Evolutionary conservation across 2,329 filamentous ascomycete genomes (phyloP), one percentile per base, ranked within the genome.

Genomic region (Ceratocystis papillata): DNA sequence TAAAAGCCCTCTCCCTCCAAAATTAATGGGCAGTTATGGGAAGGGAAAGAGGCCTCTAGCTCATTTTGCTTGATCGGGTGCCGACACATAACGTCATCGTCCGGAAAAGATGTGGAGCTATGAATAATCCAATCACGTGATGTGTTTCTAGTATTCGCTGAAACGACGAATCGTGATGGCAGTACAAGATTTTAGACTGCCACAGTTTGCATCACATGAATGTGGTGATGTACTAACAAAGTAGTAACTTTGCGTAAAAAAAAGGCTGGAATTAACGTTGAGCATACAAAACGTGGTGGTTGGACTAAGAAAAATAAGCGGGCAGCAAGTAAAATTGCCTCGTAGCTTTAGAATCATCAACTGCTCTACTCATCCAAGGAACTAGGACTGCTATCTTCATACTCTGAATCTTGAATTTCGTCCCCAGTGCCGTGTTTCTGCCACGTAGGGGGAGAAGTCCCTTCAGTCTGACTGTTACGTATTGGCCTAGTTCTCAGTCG

Each of bases 341-440:
- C 22, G 48, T 53, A 22, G 22, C 48, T 25, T 15, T 28, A 8
- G 25, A 53, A 25, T 25, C 15, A 28, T 8, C 20, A 5, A 53
- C 20, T 53, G 10, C 20, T 28, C 1, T 25, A 10, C 25, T 53
- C 6, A 20, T 62, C 12, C 17, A 25, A 62, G n/a, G 25, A 37
- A n/a, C 30, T 41, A 30, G 5, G 1, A 8, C 22, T 6, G 3
- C 12, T 17, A 48, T 62, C 60, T 41, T 62, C 60, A 30, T 62
- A 33, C 41, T 62, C 41, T 2, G 60, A 62, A 46, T 62, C 60
- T 41, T 62, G 60, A n/a, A 62, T 48, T 44, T 45, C 60, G 15
- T 62, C 60, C 10, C 48, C 41, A 2, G 25, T 28, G 41, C n/a
- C 8, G 25, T 30, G 17, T n/a, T 8, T 7, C 10, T 37, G 25